Evolutionary conservation across 441 rosid genomes (phyloP).

Genomic region (Capsella rubella): DNA sequence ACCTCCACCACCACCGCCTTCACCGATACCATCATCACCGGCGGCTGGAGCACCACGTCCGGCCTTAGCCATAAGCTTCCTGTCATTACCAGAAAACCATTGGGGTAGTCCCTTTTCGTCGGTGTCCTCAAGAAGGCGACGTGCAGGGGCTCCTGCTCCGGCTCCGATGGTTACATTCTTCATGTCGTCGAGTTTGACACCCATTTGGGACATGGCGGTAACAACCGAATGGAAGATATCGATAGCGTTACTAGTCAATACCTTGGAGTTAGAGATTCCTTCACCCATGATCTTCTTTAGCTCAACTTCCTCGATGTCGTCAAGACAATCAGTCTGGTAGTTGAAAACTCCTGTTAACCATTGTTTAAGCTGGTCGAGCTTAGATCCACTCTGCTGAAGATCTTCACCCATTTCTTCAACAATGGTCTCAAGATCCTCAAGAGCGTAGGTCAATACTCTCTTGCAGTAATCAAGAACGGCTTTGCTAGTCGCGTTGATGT

Average conservation of each 20-base stretch:
- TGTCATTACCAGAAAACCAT: slow-evolving; percentile 53
- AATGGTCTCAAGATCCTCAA: slow-evolving; percentile 56
- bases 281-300: slow-evolving; percentile 44
- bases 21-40: slow-evolving; percentile 40
- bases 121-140: slow-evolving; percentile 44
- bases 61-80: slow-evolving; percentile 53
- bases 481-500: slow-evolving; percentile 36
- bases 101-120: slow-evolving; percentile 43
- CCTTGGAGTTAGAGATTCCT: slow-evolving; percentile 47
- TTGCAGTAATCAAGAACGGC: slow-evolving; percentile 73
- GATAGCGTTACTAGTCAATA: slow-evolving; percentile 63
- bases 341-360: slow-evolving; percentile 73
- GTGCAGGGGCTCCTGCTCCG: slow-evolving; percentile 18
- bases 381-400: slow-evolving; percentile 44
- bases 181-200: slow-evolving; percentile 45
- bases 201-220: slow-evolving; percentile 50
- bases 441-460: slow-evolving; percentile 53
- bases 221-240: slow-evolving; percentile 50
- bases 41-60: slow-evolving; percentile 29
- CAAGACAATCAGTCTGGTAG: slow-evolving; percentile 55
- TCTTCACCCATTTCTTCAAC: slow-evolving; percentile 48
- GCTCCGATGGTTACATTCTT: slow-evolving; percentile 28
- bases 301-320: slow-evolving; percentile 42
- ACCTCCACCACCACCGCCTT: slow-evolving; percentile 41
- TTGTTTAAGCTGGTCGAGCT: slow-evolving; percentile 54